phyloP scores from a whole-genome alignment of 2,329 filamentous ascomycete species.

The Arthrobotrys conoides region DNA sequence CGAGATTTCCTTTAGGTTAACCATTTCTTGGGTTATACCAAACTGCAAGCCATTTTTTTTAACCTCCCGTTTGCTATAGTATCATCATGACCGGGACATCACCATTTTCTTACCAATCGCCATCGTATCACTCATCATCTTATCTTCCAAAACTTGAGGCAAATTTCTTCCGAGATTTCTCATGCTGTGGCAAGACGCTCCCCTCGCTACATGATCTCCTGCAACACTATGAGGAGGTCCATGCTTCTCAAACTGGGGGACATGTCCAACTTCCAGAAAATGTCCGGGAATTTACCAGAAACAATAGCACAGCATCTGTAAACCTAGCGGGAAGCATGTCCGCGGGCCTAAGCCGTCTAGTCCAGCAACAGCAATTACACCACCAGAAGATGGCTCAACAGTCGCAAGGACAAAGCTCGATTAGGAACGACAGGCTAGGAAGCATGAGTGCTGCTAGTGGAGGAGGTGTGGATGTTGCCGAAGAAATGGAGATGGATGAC shows the following conservation, averaged over 20 bases:
- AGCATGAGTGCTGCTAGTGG: slow-evolving; percentile 69
- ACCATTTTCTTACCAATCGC: slow-evolving; percentile 90
- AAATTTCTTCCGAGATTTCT: slow-evolving; percentile 97
- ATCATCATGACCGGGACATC: slow-evolving; percentile 97
- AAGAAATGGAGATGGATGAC: slow-evolving; percentile 98
- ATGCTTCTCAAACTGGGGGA: slow-evolving; percentile 77
- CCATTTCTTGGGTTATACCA: not conserved
- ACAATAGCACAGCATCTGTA: slow-evolving; percentile 69
- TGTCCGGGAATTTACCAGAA: slow-evolving; percentile 65
- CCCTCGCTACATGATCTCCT: slow-evolving; percentile 94
- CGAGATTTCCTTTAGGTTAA: not conserved
- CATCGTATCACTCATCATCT: slow-evolving; percentile 95
- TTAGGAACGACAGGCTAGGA: slow-evolving; percentile 60
- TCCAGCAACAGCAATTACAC: slow-evolving; percentile 67
- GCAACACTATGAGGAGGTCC: slow-evolving; percentile 95
- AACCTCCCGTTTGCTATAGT: slow-evolving; percentile 70
- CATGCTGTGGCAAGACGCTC: slow-evolving; percentile 90
- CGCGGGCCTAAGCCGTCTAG: slow-evolving; percentile 65
- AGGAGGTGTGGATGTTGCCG: slow-evolving; percentile 79
- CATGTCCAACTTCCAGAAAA: slow-evolving; percentile 59
- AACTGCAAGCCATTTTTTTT: slow-evolving; percentile 5
- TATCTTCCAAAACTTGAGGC: slow-evolving; percentile 97
- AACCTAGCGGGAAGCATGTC: slow-evolving; percentile 69
- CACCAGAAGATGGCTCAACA: slow-evolving; percentile 62
- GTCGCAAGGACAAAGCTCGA: slow-evolving; percentile 57